phyloP scores from a whole-genome alignment of 225 moss, liverwort and hornwort genomes.

The Pleurozium schreberi region DNA sequence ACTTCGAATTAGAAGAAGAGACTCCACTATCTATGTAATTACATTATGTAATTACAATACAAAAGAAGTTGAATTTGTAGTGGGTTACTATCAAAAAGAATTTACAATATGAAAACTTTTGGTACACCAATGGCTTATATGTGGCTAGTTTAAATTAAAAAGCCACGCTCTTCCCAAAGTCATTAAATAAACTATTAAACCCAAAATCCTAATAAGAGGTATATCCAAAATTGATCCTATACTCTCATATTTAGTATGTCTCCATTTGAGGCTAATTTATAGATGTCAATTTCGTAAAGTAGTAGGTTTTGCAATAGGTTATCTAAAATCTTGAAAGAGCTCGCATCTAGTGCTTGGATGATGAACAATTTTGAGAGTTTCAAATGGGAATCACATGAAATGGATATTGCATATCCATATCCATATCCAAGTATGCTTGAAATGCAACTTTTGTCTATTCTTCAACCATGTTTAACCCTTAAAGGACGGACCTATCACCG shows the following conservation, averaged over 20 bases:
- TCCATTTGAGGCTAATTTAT: background rate
- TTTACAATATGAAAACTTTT: background rate
- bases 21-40: background rate
- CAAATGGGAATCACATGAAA: background rate
- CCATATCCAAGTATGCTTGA: background rate
- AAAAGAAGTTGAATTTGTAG: background rate
- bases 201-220: background rate
- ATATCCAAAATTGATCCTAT: background rate
- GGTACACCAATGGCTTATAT: background rate
- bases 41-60: background rate
- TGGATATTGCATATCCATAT: background rate
- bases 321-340: background rate
- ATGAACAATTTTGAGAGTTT: background rate
- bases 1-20: background rate
- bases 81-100: background rate
- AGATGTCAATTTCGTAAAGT: background rate
- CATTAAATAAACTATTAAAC: background rate
- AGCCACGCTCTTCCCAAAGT: fast-evolving
- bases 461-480: background rate
- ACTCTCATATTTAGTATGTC: background rate
- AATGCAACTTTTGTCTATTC: background rate
- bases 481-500: no score
- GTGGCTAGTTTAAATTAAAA: background rate
- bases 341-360: background rate
- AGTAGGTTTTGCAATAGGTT: background rate